Percentiles rank a stretch among this genome's conserved stretches.
Evolutionary conservation across 805 yeast species (phyloP).

Genomic region (Candida rishiriensis): DNA sequence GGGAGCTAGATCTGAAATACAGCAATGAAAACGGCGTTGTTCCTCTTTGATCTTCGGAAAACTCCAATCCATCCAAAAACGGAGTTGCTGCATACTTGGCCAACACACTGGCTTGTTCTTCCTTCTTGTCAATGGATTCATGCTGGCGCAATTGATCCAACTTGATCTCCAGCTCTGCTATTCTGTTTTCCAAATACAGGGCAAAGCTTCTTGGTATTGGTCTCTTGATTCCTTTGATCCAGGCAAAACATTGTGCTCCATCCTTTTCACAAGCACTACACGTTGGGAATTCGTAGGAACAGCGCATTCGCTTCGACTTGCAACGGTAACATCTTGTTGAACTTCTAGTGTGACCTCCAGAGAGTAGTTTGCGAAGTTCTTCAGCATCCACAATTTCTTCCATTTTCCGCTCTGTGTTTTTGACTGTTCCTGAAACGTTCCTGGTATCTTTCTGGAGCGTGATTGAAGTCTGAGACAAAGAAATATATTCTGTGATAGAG

Average conservation of each 20-base stretch:
- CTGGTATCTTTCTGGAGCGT: too few relatives aligned
- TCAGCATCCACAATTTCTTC: background rate
- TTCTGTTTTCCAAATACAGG: constrained; percentile 9
- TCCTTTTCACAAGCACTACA: constrained; percentile 9
- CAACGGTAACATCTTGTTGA: constrained; percentile 14
- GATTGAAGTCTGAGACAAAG: too few relatives aligned
- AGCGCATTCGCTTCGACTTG: constrained; percentile 10
- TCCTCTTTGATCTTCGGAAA: constrained; percentile 2
- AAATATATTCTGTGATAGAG: too few relatives aligned
- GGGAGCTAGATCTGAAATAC: constrained; percentile 7
- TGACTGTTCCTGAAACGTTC: too few relatives aligned
- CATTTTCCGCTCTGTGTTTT: background rate
- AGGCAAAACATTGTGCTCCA: constrained; percentile 9
- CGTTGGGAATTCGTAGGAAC: constrained; percentile 11
- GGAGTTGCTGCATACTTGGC: constrained; percentile 11
- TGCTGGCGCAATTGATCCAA: constrained; percentile 5
- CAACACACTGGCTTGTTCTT: constrained; percentile 6
- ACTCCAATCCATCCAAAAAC: constrained; percentile 5
- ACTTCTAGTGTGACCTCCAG: constrained; percentile 7
- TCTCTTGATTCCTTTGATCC: constrained; percentile 12
- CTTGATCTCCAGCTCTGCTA: constrained; percentile 11
- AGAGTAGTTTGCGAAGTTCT: background rate
- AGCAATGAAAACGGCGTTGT: constrained; percentile 2
- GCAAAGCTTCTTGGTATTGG: constrained; percentile 13
- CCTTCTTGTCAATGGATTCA: constrained; percentile 5